Base-by-base conservation (phyloP, 208 protist species). In the Wallacemonas sp. region DNA sequence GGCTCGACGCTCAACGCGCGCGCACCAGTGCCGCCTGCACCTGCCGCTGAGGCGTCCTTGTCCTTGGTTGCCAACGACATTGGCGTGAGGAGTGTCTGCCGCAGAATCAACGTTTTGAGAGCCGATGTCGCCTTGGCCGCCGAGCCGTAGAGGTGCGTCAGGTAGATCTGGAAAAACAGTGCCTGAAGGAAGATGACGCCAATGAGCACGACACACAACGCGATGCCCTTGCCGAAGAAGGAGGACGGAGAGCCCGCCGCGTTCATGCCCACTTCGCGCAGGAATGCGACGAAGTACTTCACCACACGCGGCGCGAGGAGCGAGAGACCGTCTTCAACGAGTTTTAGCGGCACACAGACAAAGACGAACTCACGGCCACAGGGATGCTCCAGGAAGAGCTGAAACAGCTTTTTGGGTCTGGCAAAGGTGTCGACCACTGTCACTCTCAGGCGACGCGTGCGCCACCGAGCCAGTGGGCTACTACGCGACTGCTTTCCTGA, bases 161-260 rank as follows among this genome's bases (percentile, higher is more conserved):
- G 67, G 66, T 93, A 93, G 38, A 68, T 58, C 60, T 93, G 87
- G 30, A 85, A 86, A 36, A 89, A 65, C 34, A 93, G 54, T 6
- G 71, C 78, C 59, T 88, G 87, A 29, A 74, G 45, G 26, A 84
- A 62, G 22, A 87, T 48, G 10, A 79, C 70, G 17, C 72, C 46
- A 24, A 90, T 72, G 21, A 90, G 61, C 24, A 72, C 48, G 6
- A 55, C 63, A 41, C 81, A 85, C 39, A 87, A 65, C n/a, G 58
- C 27, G 36, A 91, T 42, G 26, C 83, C 83, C 33, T 66, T 65
- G 44, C 63, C 41, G 24, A 87, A 70, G 32, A 34, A 50, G 9
- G 54, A 32, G 8, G 54, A 38, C 12, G 53, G 37, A 13, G 19
- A 8, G 3, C 41, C 4, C 54, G 68, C 63, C 21, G 36, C 53